A percentile compares a stretch with the other conserved stretches of the same genome.
Conservation (phyloP, 148 eudicot genomes). For the Chenopodium album region DNA sequence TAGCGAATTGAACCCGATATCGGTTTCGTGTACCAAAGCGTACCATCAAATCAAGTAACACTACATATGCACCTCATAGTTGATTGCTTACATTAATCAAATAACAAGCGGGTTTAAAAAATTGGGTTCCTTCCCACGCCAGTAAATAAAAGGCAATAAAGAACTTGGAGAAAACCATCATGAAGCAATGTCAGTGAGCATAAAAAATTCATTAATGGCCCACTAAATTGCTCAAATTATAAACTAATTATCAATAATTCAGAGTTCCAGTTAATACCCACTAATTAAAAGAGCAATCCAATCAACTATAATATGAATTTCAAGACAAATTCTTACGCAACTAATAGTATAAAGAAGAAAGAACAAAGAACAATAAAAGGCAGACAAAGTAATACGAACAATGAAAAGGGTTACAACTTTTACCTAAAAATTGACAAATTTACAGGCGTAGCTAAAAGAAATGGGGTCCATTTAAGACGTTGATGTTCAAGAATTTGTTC, state of each 20-base stretch:
- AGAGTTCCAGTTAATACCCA: constrained; percentile 19
- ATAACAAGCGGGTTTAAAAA: background rate
- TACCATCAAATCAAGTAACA: too few relatives aligned
- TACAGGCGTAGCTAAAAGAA: background rate
- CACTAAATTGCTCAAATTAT: background rate
- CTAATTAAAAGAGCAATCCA: background rate
- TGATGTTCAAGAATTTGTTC: background rate
- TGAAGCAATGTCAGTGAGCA: background rate
- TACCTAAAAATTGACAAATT: constrained; percentile 2
- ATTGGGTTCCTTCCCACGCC: background rate
- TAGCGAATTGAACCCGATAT: too few relatives aligned
- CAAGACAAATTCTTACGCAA: background rate
- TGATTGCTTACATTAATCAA: too few relatives aligned
- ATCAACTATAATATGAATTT: constrained; percentile 2
- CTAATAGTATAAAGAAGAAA: background rate
- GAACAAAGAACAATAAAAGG: background rate
- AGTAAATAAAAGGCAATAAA: background rate
- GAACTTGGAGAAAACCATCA: too few relatives aligned
- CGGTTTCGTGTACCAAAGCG: too few relatives aligned
- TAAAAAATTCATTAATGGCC: constrained; percentile 7
- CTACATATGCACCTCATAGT: too few relatives aligned
- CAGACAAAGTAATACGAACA: background rate
- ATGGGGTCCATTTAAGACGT: constrained; percentile 6
- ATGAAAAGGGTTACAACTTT: background rate
- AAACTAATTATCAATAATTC: background rate